Base-by-base conservation (phyloP, 805 yeast species). In the Cyberlindnera misumaiensis region DNA sequence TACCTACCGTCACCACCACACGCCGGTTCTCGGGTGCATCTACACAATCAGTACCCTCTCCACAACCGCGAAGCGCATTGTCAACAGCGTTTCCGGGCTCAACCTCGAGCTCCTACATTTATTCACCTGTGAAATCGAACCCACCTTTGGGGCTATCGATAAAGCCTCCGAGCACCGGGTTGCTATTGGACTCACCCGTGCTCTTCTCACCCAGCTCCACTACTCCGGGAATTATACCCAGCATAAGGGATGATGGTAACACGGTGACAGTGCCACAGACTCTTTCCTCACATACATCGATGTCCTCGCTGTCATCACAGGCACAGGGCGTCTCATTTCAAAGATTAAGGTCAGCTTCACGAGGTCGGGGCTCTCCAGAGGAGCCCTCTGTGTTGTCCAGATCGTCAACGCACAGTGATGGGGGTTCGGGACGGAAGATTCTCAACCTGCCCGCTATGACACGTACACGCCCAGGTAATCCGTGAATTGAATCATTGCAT, bases 1-100 rank as follows among this genome's bases (percentile, higher is more conserved):
- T 59, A 18, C 63, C 63, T 2, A 48, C 62, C 2, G 62, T 59
- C 10, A 55, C 62, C 9, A 58, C 63, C 2, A 36, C 53, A 11
- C 51, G 59, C 16, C 48, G 58, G 15, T 36, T 59, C 8, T 48
- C 60, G 6, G 44, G 36, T 20, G 44, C 60, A 2, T 49, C 56
- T 2, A 40, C 58, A 3, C 16, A 28, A 3, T 14, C 20, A 8
- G 45, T 57, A 12, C 44, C 46, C 18, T 50, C 59, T 1, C 56
- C 58, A 3, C 35, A 44, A 5, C 55, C 55, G 10, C 35, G 55
- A 32, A 47, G 51, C 31, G 51, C 57, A 4, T 41, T 49, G 3
- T 47, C 58, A 2, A 31, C 47, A 11, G 51, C 49, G 13, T 51
- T 51, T 30, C 42, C 39, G 9, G 56, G 55, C 0, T 41, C 53